These are phyloP conservation scores for Pseudomonodictys pantanalensis DNA, from an alignment of 495 filamentous ascomycete species.

Conservation along the genomic window DNA sequence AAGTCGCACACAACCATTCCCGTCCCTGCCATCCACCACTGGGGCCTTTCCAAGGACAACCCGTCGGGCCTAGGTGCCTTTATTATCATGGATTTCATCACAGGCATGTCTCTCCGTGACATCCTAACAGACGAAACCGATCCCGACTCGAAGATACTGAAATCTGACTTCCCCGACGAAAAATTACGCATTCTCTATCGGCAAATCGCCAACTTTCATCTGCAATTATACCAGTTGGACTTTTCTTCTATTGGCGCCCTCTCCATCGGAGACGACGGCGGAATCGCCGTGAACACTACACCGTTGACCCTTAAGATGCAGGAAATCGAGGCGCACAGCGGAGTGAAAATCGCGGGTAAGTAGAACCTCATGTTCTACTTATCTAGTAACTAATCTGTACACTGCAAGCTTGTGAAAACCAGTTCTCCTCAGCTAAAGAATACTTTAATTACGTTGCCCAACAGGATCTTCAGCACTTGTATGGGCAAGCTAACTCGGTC, in stretches of 20 bases:
- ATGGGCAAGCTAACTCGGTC: constrained; percentile 17
- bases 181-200: constrained; percentile 12
- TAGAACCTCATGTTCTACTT: not conserved
- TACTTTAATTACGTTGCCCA: constrained; percentile 24
- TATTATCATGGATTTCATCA: constrained; percentile 19
- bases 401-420: constrained; percentile 18
- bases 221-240: constrained; percentile 13
- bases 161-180: constrained; percentile 7
- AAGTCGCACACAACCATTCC: constrained; percentile 17
- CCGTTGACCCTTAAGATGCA: constrained; percentile 9
- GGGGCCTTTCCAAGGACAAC: constrained; percentile 20
- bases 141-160: constrained; percentile 14
- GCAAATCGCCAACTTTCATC: constrained; percentile 18
- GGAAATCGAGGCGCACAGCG: constrained; percentile 5
- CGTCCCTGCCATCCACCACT: constrained; percentile 10
- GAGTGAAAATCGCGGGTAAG: constrained; percentile 8
- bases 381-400: constrained; percentile 11
- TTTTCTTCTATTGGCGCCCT: constrained; percentile 12
- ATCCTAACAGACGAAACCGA: constrained; percentile 7
- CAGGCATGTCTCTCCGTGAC: constrained; percentile 9
- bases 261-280: constrained; percentile 1
- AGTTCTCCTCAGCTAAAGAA: constrained; percentile 14
- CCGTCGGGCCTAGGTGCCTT: constrained; percentile 11
- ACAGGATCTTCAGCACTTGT: constrained; percentile 17
- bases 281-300: not conserved